phyloP scores from a whole-genome alignment of 2,329 filamentous ascomycete genomes.

The Penicillium sp. region DNA sequence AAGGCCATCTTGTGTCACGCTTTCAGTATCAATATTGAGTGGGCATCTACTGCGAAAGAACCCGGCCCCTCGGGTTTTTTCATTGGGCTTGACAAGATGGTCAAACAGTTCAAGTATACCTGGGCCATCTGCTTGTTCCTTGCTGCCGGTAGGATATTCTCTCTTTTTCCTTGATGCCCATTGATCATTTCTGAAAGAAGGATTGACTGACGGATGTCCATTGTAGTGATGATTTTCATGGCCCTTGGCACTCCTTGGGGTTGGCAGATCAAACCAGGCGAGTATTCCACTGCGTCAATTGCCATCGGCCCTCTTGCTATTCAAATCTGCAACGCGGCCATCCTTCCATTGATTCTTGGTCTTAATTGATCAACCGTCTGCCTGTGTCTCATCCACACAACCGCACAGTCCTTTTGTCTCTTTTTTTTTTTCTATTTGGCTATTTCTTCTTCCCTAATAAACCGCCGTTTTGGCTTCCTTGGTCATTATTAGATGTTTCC shows the following conservation, averaged over 20 bases:
- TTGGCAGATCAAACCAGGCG: constrained; percentile 37
- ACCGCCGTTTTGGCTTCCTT: too few species aligned
- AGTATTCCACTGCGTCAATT: constrained; percentile 38
- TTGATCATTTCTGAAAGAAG: not conserved
- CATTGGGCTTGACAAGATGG: constrained; percentile 71
- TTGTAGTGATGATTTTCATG: constrained; percentile 24
- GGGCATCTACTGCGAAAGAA: constrained; percentile 81
- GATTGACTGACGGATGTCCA: not conserved
- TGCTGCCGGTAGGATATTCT: constrained; percentile 12
- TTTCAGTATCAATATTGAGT: constrained; percentile 79
- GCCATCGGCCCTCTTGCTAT: constrained; percentile 67
- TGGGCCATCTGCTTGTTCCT: constrained; percentile 31
- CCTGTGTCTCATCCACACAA: too few species aligned
- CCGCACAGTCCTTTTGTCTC: too few species aligned
- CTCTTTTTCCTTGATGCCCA: constrained; percentile 1
- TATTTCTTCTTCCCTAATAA: too few species aligned
- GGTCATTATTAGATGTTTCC: too few species aligned
- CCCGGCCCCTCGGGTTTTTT: constrained; percentile 70
- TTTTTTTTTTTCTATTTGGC: too few species aligned
- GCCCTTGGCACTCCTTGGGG: constrained; percentile 24
- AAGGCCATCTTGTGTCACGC: constrained; percentile 63
- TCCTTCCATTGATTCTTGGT: constrained; percentile 9
- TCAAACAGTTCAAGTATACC: constrained; percentile 74
- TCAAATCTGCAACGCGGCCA: constrained; percentile 10
- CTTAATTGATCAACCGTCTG: constrained; percentile 2